Evolutionary conservation across 768 basidiomycete species (phyloP), one percentile per base, ranked within the genome.

Genomic region (Phanerodontia chrysosporium): DNA sequence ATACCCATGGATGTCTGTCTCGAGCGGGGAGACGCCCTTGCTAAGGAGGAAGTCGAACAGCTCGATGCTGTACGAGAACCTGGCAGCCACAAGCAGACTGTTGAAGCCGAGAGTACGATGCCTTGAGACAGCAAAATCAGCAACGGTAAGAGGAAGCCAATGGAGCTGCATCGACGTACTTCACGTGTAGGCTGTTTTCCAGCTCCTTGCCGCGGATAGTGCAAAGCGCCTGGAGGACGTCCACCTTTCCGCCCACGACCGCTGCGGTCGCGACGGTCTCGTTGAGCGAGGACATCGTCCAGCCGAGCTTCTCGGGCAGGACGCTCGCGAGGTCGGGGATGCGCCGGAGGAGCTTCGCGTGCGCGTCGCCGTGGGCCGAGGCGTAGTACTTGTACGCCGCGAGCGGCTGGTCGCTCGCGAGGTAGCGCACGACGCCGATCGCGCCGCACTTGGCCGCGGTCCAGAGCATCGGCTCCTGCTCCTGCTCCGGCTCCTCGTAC

Each of bases 241-340:
- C 76, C 6, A 80, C 27, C 13, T 75, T 67, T 16, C 69, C 58
- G 5, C 69, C 65, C 4, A 77, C 46, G 48, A 83, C 70, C 0
- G 81, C 80, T 1, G 78, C 77, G 7, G 74, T 74, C 8, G 85
- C 67, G 0, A 81, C 80, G 0, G 81, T 81, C 64, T 86, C 85
- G 55, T 82, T 81, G 13, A 83, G 46, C 14, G 68, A 58, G 45
- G 75, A 78, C 51, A 74, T 66, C 1, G 64, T 66, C 80, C 83
- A 83, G 4, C 85, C 85, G 27, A 85, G 72, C 73, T 77, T 77
- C n/a, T 64, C 67, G 0, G 79, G 79, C 12, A 86, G 66, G 13
- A 73, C 68, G 29, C 73, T 68, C 49, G 75, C 76, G 29, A 82
- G 64, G 49, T 78, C 70, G 9, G 68, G 62, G 1, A 75, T 66